A percentile compares a stretch with the other conserved stretches of the same genome.
Evolutionary conservation across 192 early-diverging fungal genomes (phyloP).

Genomic region (Backusella morwellensis): DNA sequence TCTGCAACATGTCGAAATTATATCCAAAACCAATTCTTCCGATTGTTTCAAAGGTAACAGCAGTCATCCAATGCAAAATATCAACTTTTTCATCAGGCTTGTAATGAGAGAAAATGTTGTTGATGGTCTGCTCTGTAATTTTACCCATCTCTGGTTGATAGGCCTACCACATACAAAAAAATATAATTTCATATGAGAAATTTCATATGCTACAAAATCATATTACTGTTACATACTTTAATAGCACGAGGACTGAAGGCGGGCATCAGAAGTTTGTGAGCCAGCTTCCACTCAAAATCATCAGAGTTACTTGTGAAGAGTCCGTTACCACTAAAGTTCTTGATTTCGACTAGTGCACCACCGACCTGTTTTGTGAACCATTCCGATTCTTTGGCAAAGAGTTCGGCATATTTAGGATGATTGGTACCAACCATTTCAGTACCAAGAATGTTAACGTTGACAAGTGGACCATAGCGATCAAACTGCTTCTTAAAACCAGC

Average conservation of each 20-base stretch:
- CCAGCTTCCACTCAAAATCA: conserved; percentile 52
- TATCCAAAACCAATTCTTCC: conserved; percentile 55
- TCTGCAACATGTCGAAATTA: conserved; percentile 41
- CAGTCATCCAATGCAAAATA: conserved; percentile 51
- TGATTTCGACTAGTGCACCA: conserved; percentile 35
- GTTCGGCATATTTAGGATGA: conserved; percentile 41
- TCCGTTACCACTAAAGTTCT: conserved; percentile 43
- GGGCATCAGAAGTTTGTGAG: conserved; percentile 59
- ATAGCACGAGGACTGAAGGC: conserved; percentile 45
- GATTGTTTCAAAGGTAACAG: conserved; percentile 55
- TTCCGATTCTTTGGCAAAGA: conserved; percentile 43
- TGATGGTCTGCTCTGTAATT: conserved; percentile 32
- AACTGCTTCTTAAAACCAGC: conserved; percentile 28
- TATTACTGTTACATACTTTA: conserved; percentile 21
- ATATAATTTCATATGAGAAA: not conserved
- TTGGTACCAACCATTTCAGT: conserved; percentile 26
- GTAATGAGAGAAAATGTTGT: conserved; percentile 32
- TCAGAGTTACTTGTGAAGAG: conserved; percentile 49
- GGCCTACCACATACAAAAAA: conserved; percentile 8
- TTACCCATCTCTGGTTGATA: conserved; percentile 45
- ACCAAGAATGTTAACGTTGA: conserved; percentile 23
- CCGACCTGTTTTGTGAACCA: conserved; percentile 48
- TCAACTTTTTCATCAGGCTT: conserved; percentile 31
- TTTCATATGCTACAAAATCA: not conserved
- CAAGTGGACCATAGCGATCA: conserved; percentile 33